These are phyloP conservation scores for Amaranthus palmeri DNA, from an alignment of 148 eudicot genomes.

Conservation along the genomic window DNA sequence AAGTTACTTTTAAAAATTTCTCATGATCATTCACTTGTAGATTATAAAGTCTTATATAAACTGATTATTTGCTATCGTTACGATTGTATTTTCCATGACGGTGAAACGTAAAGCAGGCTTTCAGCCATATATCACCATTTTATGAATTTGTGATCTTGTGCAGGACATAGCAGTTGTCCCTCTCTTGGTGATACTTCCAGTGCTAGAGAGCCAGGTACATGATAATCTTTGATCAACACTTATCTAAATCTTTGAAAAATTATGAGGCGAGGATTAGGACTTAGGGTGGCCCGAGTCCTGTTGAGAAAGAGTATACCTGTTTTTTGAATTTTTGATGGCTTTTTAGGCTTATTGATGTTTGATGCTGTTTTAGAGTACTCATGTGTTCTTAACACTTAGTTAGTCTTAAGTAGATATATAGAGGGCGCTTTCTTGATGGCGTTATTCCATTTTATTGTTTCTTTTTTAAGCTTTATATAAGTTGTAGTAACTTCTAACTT, in stretches of 20 bases:
- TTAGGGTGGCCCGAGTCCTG: not conserved
- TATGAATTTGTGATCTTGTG: slow-evolving; percentile 33
- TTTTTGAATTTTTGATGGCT: not conserved
- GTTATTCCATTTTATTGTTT: not conserved
- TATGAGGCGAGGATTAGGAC: not conserved
- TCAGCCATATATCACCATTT: not conserved
- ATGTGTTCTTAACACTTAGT: not conserved
- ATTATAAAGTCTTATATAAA: no score
- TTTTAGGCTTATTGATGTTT: not conserved
- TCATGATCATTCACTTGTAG: not conserved
- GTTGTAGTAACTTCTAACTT: not conserved
- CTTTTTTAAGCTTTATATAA: not conserved
- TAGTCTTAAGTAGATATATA: not conserved
- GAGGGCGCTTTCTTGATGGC: not conserved
- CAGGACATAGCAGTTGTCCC: slow-evolving; percentile 99
- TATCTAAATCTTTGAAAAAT: not conserved
- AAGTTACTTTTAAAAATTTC: not conserved
- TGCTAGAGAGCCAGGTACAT: slow-evolving; percentile 91
- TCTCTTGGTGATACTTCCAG: slow-evolving; percentile 93
- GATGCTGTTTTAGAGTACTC: not conserved
- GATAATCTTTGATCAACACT: not conserved
- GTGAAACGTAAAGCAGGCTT: not conserved
- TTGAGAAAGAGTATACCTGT: not conserved
- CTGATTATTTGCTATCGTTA: not conserved
- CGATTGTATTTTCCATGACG: not conserved